Conservation (phyloP, 2,329 filamentous ascomycete species). For the Aciculosporium take region DNA sequence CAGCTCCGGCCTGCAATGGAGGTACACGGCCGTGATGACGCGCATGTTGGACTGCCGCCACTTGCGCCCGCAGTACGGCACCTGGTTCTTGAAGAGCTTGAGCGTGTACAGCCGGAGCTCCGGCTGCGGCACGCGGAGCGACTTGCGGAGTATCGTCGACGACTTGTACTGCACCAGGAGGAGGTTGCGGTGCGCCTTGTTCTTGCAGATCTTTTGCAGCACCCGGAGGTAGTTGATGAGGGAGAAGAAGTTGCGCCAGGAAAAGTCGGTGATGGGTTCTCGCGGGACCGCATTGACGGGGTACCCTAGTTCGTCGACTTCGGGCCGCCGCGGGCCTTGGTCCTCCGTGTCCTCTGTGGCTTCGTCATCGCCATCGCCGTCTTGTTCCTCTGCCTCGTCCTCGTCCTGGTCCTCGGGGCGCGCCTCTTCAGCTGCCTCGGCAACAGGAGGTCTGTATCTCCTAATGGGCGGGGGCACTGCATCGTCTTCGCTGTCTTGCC, state of each 20-base stretch:
- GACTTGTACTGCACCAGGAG: conserved; percentile 93
- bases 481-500: conserved; percentile 54
- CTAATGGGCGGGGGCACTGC: conserved; percentile 74
- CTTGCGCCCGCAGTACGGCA: conserved; percentile 94
- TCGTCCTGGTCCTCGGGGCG: conserved; percentile 4
- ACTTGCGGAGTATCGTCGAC: conserved; percentile 79
- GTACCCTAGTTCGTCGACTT: conserved; percentile 79
- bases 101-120: conserved; percentile 84
- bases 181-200: conserved; percentile 88
- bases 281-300: conserved; percentile 56
- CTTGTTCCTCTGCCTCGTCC: conserved; percentile 12
- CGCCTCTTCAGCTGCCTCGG: conserved; percentile 12
- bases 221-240: conserved; percentile 90
- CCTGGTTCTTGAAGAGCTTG: conserved; percentile 97
- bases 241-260: conserved; percentile 87
- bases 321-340: conserved; percentile 29
- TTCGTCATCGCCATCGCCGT: conserved; percentile 16
- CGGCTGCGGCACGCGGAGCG: conserved; percentile 78
- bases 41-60: conserved; percentile 98
- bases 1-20: conserved; percentile 84
- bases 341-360: no score
- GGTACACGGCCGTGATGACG: conserved; percentile 91
- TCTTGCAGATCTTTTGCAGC: conserved; percentile 93
- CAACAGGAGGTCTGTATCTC: conserved; percentile 34
- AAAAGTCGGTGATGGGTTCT: conserved; percentile 76